Percentiles rank a stretch among this genome's conserved stretches.
Conservation (phyloP, 805 yeast species). For the Lipomyces sp. region DNA sequence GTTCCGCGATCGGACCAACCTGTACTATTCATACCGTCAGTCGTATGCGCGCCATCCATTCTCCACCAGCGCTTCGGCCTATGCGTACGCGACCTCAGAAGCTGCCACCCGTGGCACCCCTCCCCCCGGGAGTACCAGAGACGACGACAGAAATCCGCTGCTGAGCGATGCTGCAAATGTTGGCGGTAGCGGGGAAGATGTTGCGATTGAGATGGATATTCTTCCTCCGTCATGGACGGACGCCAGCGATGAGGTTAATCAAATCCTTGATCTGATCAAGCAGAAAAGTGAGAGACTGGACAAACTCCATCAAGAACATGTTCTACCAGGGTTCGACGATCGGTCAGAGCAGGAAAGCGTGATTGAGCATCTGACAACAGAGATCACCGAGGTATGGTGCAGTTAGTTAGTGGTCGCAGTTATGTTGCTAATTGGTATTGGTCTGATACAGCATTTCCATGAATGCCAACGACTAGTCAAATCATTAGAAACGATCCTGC, state of each 20-base stretch:
- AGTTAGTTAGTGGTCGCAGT: background rate
- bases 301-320: conserved; percentile 74
- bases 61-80: conserved; percentile 28
- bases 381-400: conserved; percentile 59
- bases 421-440: conserved; percentile 8
- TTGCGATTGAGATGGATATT: conserved; percentile 61
- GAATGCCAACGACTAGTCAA: conserved; percentile 77
- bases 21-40: conserved; percentile 83
- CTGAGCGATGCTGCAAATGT: conserved; percentile 49
- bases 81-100: conserved; percentile 15
- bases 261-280: conserved; percentile 58
- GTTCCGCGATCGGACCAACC: conserved; percentile 95
- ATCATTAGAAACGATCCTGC: conserved; percentile 56
- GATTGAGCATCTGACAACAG: conserved; percentile 77
- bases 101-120: conserved; percentile 10
- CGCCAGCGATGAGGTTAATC: conserved; percentile 72
- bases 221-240: conserved; percentile 82
- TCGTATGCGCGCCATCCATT: conserved; percentile 74
- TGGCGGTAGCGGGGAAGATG: conserved; percentile 32
- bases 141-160: conserved; percentile 46
- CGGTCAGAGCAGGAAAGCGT: conserved; percentile 72
- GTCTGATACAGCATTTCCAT: conserved; percentile 57
- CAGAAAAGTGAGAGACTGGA: conserved; percentile 63
- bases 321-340: conserved; percentile 88
- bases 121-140: conserved; percentile 9